Conservation (phyloP, 164 flowering plant genomes). For the Annona cherimola region DNA sequence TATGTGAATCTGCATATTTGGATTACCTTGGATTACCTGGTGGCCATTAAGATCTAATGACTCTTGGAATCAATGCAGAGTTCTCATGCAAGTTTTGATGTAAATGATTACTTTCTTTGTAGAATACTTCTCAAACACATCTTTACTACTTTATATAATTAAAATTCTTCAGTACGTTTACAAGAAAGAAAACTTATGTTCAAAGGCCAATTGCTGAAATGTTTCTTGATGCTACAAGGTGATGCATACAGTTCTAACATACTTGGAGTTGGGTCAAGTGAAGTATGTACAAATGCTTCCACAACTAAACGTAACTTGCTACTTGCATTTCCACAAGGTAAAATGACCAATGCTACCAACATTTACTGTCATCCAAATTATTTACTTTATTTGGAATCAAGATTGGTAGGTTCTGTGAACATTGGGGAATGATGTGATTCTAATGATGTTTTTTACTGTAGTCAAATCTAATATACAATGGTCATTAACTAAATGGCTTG, state of each 20-base stretch:
- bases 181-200: neutral
- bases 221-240: slow-evolving; percentile 45
- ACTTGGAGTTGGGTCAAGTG: slow-evolving; percentile 79
- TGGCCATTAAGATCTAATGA: too few relatives aligned
- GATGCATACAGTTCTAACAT: slow-evolving; percentile 70
- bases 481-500: neutral
- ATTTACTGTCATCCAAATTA: neutral
- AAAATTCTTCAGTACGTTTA: too few relatives aligned
- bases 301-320: slow-evolving; percentile 66
- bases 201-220: neutral
- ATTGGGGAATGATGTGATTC: slow-evolving; percentile 1
- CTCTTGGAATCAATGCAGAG: neutral
- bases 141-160: too few relatives aligned
- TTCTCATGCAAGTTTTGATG: neutral
- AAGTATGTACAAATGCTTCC: slow-evolving; percentile 71
- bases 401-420: slow-evolving; percentile 1
- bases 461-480: neutral
- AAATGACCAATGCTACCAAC: neutral
- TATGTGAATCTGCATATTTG: too few relatives aligned
- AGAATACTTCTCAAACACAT: too few relatives aligned
- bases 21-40: too few relatives aligned
- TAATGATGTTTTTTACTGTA: neutral
- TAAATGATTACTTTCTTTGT: neutral
- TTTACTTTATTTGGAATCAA: neutral
- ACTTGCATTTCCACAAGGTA: slow-evolving; percentile 80